These are phyloP conservation scores for Forsythia viridissima DNA, from an alignment of 257 asterid species.

Conservation along the genomic window DNA sequence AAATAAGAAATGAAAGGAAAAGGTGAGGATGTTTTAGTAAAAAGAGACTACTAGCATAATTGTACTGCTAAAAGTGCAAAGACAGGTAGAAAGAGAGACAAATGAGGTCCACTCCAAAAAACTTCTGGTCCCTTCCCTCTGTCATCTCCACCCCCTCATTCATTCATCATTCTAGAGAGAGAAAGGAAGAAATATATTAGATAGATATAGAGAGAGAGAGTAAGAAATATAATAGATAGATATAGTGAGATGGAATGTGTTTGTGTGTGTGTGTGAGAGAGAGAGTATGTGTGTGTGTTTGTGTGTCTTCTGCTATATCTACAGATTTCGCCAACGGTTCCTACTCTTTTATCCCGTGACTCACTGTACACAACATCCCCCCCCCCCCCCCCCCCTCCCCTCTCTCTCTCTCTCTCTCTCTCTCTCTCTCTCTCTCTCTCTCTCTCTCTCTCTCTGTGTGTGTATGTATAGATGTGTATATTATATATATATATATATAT, in stretches of 20 bases:
- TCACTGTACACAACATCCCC: constrained; percentile 23
- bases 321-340: neutral
- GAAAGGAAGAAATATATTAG: neutral
- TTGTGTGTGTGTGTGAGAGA: neutral
- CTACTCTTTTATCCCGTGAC: constrained; percentile 63
- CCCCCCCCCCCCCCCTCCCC: constrained; percentile 3
- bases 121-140: constrained; percentile 38
- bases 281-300: neutral
- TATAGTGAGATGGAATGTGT: neutral
- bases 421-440: neutral
- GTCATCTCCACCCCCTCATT: constrained; percentile 26
- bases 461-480: too few species aligned
- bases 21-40: neutral
- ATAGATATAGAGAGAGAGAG: neutral
- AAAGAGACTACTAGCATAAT: neutral
- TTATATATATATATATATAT: neutral
- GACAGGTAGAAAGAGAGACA: neutral
- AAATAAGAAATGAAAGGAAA: neutral
- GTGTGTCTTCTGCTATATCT: too few species aligned
- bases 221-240: neutral
- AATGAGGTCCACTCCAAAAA: constrained; percentile 39
- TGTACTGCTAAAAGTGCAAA: neutral
- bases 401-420: neutral
- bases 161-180: constrained; percentile 27
- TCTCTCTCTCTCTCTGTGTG: neutral